Percentiles rank a stretch among this genome's conserved stretches.
Conservation (phyloP, 768 basidiomycete genomes). For the Suillus variegatus region DNA sequence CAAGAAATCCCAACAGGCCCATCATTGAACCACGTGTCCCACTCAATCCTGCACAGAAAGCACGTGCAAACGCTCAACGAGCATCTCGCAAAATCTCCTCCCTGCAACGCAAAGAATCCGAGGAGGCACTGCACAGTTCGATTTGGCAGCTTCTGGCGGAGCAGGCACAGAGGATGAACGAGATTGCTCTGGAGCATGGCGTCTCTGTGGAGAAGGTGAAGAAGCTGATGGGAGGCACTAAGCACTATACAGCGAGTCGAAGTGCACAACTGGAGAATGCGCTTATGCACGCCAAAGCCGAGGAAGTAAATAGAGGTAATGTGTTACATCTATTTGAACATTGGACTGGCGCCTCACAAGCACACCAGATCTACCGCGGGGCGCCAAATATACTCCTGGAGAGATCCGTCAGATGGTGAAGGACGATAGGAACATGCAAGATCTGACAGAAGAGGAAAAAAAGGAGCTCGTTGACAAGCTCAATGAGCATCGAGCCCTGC, state of each 20-base stretch:
- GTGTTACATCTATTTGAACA: not conserved
- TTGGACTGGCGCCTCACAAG: no score
- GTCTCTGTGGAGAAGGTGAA: conserved; percentile 1
- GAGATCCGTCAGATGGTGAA: conserved; percentile 2
- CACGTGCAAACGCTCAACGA: no score
- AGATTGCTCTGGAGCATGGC: not conserved
- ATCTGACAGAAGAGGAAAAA: conserved; percentile 1
- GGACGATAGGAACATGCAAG: not conserved
- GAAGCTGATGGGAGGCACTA: conserved; percentile 4
- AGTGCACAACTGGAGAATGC: not conserved
- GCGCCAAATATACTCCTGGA: not conserved
- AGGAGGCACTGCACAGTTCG: no score
- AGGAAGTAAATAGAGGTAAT: conserved; percentile 3
- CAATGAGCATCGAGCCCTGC: not conserved
- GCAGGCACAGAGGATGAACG: no score
- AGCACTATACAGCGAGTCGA: not conserved
- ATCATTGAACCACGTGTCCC: no score
- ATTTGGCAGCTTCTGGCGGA: no score
- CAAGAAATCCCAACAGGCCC: no score
- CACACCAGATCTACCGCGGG: not conserved
- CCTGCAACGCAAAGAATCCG: no score
- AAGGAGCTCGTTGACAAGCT: conserved; percentile 2
- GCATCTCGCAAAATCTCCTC: no score
- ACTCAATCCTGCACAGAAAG: no score
- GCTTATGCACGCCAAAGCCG: conserved; percentile 4